phyloP scores from a whole-genome alignment of 768 basidiomycete species.

The Kwoniella mangroviensis region DNA sequence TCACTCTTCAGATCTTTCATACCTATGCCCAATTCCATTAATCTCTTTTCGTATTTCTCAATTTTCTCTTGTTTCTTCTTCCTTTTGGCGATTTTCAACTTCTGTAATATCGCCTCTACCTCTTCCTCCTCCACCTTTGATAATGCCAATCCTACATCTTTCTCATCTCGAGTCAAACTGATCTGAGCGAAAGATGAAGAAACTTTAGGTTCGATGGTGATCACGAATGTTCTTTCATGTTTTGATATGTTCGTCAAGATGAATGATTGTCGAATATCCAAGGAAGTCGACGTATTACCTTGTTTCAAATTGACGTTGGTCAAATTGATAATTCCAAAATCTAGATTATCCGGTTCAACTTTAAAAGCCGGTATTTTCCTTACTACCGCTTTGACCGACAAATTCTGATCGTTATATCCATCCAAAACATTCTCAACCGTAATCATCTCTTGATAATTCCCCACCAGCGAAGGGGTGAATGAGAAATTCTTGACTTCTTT shows the following conservation, averaged over 20 bases:
- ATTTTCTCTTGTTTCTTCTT: slow-evolving; percentile 55
- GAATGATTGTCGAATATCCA: slow-evolving; percentile 20
- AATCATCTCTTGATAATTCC: slow-evolving; percentile 52
- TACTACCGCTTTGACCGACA: slow-evolving; percentile 54
- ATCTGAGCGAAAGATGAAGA: slow-evolving; percentile 28
- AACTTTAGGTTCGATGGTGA: slow-evolving; percentile 27
- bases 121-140: slow-evolving; percentile 54
- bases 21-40: slow-evolving; percentile 50
- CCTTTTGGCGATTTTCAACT: slow-evolving; percentile 53
- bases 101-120: slow-evolving; percentile 52
- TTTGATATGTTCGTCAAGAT: slow-evolving; percentile 52
- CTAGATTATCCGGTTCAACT: slow-evolving; percentile 41
- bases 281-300: neutral
- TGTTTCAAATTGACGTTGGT: neutral
- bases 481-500: slow-evolving; percentile 52
- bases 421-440: slow-evolving; percentile 55
- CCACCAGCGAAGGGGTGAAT: slow-evolving; percentile 52
- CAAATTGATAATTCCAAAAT: slow-evolving; percentile 36
- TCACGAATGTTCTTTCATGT: slow-evolving; percentile 45
- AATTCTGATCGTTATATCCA: slow-evolving; percentile 46
- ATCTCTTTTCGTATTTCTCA: slow-evolving; percentile 47
- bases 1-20: slow-evolving; percentile 21
- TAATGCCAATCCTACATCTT: slow-evolving; percentile 43
- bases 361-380: slow-evolving; percentile 50
- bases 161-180: slow-evolving; percentile 37